Evolutionary conservation across 805 yeast genomes (phyloP).

Genomic region (Tanozyma kutaoensis): DNA sequence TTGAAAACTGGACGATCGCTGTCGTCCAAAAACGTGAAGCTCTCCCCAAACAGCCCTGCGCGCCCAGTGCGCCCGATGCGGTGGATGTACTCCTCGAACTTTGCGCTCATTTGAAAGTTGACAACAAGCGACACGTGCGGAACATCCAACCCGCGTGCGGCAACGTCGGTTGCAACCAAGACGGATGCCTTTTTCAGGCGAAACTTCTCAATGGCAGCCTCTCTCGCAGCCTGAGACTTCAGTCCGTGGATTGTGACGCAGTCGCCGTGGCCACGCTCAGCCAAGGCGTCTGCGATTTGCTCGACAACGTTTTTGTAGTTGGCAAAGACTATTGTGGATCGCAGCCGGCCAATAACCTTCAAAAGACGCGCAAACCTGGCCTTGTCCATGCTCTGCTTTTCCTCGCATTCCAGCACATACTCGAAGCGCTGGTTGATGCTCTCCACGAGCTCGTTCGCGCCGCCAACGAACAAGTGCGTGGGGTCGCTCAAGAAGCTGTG

Average conservation of each 20-base stretch:
- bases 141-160: constrained; percentile 94
- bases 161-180: constrained; percentile 87
- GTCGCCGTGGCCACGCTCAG: constrained; percentile 25
- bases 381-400: too few relatives aligned
- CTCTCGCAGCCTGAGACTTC: constrained; percentile 76
- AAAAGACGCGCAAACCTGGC: too few relatives aligned
- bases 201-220: constrained; percentile 52
- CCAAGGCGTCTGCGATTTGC: constrained; percentile 37
- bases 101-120: constrained; percentile 72
- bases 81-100: constrained; percentile 78
- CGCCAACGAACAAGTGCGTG: constrained; percentile 54
- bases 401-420: constrained; percentile 4
- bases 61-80: constrained; percentile 95
- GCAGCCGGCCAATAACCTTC: constrained; percentile 1
- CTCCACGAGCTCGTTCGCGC: constrained; percentile 50
- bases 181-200: constrained; percentile 42
- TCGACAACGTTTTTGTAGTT: constrained; percentile 71
- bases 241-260: constrained; percentile 71
- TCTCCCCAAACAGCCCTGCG: constrained; percentile 72
- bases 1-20: constrained; percentile 39
- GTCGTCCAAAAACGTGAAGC: constrained; percentile 58
- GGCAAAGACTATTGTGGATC: constrained; percentile 61
- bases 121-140: constrained; percentile 74
- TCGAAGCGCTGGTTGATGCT: constrained; percentile 58
- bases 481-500: constrained; percentile 49